Conservation (phyloP, 306 rosid species). For the Malus fusca region DNA sequence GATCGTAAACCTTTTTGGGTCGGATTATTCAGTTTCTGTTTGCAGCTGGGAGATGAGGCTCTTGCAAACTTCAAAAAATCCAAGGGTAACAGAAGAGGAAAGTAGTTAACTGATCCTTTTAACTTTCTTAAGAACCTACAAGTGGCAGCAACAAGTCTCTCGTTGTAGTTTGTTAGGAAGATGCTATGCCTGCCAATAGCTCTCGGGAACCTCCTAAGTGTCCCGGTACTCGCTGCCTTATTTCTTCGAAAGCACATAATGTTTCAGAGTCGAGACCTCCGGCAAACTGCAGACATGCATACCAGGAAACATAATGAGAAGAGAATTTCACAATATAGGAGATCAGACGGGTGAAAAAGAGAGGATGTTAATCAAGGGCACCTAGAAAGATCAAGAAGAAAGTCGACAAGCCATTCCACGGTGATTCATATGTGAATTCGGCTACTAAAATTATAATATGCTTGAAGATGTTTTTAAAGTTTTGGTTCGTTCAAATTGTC, state of each 20-base stretch:
- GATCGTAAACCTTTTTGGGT: not conserved
- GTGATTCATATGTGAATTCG: not conserved
- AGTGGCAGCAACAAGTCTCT: not conserved
- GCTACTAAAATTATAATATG: not conserved
- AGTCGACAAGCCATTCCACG: not conserved
- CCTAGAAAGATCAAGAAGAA: not conserved
- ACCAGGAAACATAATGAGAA: not conserved
- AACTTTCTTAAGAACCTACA: not conserved
- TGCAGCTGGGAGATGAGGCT: not conserved
- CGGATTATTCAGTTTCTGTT: not conserved
- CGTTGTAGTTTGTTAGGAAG: conserved; percentile 29
- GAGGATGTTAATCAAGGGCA: too few relatives aligned
- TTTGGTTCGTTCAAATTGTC: not conserved
- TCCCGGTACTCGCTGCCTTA: conserved; percentile 62
- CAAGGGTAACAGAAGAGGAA: not conserved
- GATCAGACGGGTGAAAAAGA: not conserved
- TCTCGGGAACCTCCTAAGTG: conserved; percentile 47
- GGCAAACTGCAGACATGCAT: conserved; percentile 50
- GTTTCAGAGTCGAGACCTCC: conserved; percentile 93
- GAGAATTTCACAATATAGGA: not conserved
- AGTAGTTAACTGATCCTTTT: not conserved
- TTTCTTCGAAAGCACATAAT: conserved; percentile 72
- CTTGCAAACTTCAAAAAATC: not conserved
- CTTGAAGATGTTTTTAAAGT: not conserved
- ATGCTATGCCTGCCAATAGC: conserved; percentile 50